phyloP scores from a whole-genome alignment of 139 green algal genomes.

The Chlorokybus atmophyticus region DNA sequence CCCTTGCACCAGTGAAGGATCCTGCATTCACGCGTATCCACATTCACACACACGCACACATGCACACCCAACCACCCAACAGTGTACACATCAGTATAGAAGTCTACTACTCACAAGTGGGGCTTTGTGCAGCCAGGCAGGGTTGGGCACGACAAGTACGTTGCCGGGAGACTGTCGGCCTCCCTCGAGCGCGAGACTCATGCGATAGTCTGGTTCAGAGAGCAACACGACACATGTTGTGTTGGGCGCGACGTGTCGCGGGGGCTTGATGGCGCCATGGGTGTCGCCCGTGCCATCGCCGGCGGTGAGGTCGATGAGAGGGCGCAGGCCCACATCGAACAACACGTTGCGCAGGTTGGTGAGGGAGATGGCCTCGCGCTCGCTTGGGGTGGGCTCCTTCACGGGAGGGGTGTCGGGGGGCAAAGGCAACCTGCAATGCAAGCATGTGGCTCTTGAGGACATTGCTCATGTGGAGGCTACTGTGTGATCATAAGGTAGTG shows the following conservation, averaged over 20 bases:
- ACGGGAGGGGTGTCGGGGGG: too few species aligned
- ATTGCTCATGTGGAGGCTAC: too few species aligned
- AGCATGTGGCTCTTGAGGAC: too few species aligned
- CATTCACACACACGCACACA: too few species aligned
- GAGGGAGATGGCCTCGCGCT: not conserved
- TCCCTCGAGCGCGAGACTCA: not conserved
- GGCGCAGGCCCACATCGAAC: not conserved
- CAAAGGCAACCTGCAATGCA: too few species aligned
- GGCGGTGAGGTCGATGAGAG: not conserved
- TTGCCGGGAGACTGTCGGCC: not conserved
- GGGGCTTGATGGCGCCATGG: not conserved
- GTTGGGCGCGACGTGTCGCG: not conserved
- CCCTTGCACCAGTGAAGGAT: too few species aligned
- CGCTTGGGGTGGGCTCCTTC: not conserved
- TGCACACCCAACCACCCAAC: too few species aligned
- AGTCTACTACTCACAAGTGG: not conserved
- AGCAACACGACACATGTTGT: not conserved
- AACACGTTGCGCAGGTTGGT: not conserved
- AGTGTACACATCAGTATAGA: too few species aligned
- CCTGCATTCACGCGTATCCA: too few species aligned
- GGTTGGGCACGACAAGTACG: not conserved
- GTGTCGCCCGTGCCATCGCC: not conserved
- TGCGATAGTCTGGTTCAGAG: not conserved
- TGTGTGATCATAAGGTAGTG: too few species aligned
- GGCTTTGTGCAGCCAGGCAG: not conserved